A percentile compares a stretch with the other conserved stretches of the same genome.
These are phyloP conservation scores for Trypanosoma conorhini DNA, from an alignment of 208 protist species.

Conservation along the genomic window DNA sequence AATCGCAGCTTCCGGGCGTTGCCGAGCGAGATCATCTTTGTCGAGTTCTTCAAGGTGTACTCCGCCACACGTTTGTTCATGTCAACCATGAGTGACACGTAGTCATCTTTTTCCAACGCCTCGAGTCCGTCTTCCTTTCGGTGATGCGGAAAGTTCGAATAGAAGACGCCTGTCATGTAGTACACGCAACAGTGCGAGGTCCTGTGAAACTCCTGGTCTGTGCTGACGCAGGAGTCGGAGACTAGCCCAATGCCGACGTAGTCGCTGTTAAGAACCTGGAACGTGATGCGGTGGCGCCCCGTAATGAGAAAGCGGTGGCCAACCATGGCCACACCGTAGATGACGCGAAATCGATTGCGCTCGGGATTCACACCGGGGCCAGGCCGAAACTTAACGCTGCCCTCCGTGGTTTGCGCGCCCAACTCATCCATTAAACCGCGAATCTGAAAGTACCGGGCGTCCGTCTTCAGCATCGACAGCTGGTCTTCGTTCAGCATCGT, in stretches of 20 bases:
- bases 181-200: slow-evolving; percentile 87
- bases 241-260: slow-evolving; percentile 91
- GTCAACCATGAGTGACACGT: slow-evolving; percentile 76
- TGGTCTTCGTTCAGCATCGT: slow-evolving; percentile 66
- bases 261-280: slow-evolving; percentile 68
- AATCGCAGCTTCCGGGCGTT: slow-evolving; percentile 72
- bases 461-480: slow-evolving; percentile 57
- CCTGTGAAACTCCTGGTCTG: slow-evolving; percentile 90
- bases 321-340: slow-evolving; percentile 81
- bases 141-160: slow-evolving; percentile 89
- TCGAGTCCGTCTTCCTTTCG: slow-evolving; percentile 87
- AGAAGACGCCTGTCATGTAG: slow-evolving; percentile 94
- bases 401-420: slow-evolving; percentile 31
- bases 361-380: slow-evolving; percentile 81
- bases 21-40: slow-evolving; percentile 78
- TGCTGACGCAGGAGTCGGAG: slow-evolving; percentile 73
- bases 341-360: slow-evolving; percentile 72
- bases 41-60: slow-evolving; percentile 73
- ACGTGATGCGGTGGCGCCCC: slow-evolving; percentile 80
- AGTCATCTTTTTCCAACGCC: slow-evolving; percentile 68
- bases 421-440: slow-evolving; percentile 53
- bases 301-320: slow-evolving; percentile 76
- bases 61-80: slow-evolving; percentile 82
- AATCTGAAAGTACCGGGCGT: slow-evolving; percentile 82
- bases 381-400: slow-evolving; percentile 38